These are phyloP conservation scores for Strobilomyces dryophilus DNA, from an alignment of 768 basidiomycete species.

Conservation along the genomic window DNA sequence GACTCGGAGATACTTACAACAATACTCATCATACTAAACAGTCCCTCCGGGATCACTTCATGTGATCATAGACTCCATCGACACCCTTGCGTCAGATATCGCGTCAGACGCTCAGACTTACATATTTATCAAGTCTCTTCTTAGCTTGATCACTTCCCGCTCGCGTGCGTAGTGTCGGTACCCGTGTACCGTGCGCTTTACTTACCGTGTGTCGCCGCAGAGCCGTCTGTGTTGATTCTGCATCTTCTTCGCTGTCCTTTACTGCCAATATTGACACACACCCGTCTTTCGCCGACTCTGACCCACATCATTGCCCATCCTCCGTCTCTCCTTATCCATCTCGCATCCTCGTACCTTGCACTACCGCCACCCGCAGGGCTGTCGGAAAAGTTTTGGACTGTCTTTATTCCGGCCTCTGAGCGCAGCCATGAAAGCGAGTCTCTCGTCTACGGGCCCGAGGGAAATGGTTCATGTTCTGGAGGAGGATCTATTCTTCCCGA, in stretches of 20 bases:
- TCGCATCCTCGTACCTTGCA: slow-evolving; percentile 68
- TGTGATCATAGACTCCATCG: slow-evolving; percentile 69
- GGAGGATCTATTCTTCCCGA: slow-evolving; percentile 38
- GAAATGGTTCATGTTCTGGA: slow-evolving; percentile 41
- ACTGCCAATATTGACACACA: slow-evolving; percentile 52
- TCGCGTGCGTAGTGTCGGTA: slow-evolving; percentile 39
- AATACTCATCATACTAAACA: slow-evolving; percentile 19
- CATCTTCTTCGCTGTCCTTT: slow-evolving; percentile 52
- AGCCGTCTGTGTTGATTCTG: slow-evolving; percentile 54
- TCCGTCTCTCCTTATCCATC: slow-evolving; percentile 58
- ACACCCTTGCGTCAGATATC: slow-evolving; percentile 58
- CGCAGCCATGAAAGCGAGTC: slow-evolving; percentile 54
- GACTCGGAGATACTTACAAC: not conserved
- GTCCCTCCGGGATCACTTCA: slow-evolving; percentile 47
- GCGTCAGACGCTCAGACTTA: slow-evolving; percentile 52
- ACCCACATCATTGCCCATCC: slow-evolving; percentile 68
- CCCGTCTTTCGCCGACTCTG: slow-evolving; percentile 61
- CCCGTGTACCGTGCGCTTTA: not conserved
- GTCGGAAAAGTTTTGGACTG: slow-evolving; percentile 73
- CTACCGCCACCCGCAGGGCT: slow-evolving; percentile 62
- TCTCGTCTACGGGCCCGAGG: slow-evolving; percentile 54
- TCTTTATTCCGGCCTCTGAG: slow-evolving; percentile 69
- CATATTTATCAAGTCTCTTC: slow-evolving; percentile 46
- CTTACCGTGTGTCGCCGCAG: slow-evolving; percentile 28
- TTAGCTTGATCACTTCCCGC: slow-evolving; percentile 41